These are phyloP conservation scores for Dichotomopilus funicola DNA, from an alignment of 2,329 filamentous ascomycete genomes.

Conservation along the genomic window DNA sequence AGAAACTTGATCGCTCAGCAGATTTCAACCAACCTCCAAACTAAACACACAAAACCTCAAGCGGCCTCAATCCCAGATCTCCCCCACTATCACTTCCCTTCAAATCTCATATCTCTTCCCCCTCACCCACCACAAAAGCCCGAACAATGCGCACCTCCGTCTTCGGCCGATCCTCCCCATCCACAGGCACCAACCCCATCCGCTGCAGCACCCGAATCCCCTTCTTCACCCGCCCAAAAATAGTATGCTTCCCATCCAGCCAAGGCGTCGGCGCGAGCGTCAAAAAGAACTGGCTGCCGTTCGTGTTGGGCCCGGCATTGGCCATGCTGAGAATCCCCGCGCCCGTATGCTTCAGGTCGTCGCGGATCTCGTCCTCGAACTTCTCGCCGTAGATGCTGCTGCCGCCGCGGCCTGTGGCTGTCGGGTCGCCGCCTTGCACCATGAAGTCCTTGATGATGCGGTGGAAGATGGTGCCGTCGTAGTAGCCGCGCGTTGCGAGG, in stretches of 20 bases:
- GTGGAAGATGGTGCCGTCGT: constrained; percentile 80
- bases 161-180: constrained; percentile 68
- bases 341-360: constrained; percentile 78
- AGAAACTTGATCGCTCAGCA: no score
- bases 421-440: constrained; percentile 91
- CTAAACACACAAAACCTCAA: no score
- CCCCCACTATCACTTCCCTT: neutral
- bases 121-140: constrained; percentile 48
- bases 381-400: constrained; percentile 85
- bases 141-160: constrained; percentile 76
- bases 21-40: no score
- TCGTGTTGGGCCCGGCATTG: constrained; percentile 87
- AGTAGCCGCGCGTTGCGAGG: constrained; percentile 78
- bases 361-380: constrained; percentile 82
- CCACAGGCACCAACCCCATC: constrained; percentile 83
- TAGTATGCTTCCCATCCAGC: constrained; percentile 95
- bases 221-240: constrained; percentile 83
- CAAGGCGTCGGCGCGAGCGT: constrained; percentile 91
- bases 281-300: constrained; percentile 93
- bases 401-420: constrained; percentile 85
- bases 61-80: no score
- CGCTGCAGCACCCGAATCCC: constrained; percentile 80
- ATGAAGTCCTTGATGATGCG: constrained; percentile 95
- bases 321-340: constrained; percentile 96
- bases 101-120: neutral